Base-by-base conservation (phyloP, 1,284 basidiomycete species). In the Flammula alnicola region DNA sequence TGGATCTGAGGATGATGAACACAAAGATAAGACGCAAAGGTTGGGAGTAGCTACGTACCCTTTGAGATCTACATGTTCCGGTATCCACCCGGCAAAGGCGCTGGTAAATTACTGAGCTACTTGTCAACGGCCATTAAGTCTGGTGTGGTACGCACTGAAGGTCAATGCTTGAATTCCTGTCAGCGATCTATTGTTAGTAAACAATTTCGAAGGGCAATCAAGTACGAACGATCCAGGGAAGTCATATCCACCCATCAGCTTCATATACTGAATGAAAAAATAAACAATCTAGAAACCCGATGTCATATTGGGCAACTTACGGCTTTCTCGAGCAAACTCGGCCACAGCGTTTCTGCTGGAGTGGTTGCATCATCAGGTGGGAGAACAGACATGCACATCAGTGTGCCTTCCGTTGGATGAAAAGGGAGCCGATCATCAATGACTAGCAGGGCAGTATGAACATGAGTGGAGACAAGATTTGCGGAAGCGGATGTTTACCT, bases 81-180 rank as follows among this genome's bases (percentile, higher is more conserved):
- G 95, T 53, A 98, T 88, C 96, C 96, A 99, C 1, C 93, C 92
- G 1, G 86, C 84, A 20, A 98, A 71, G 2, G 82, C 77, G 56
- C 90, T 93, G 57, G 4, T 30, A 17, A 35, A 6, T 44, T n/a
- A 36, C 29, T 52, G 36, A 51, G 57, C 45, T 31, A 47, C 44
- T 41, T 48, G 32, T n/a, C n/a, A n/a, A 9, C 17, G 3, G 16
- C 35, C 19, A 27, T 45, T 25, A 5, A 22, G 11, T 14, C 29
- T 23, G 22, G 35, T 36, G 22, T 8, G n/a, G 29, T n/a, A 49
- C 83, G 44, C 54, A 91, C 90, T 93, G 83, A 16, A 96, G 67
- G 64, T 96, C 94, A 25, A 86, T 83, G 37, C 86, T 82, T 23
- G 93, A 92, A 59, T 93, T 91, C 1, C 91, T 93, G 61, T 23